These are phyloP conservation scores for Tolypocladium sp. DNA, from an alignment of 2,329 filamentous ascomycete genomes.

Conservation along the genomic window DNA sequence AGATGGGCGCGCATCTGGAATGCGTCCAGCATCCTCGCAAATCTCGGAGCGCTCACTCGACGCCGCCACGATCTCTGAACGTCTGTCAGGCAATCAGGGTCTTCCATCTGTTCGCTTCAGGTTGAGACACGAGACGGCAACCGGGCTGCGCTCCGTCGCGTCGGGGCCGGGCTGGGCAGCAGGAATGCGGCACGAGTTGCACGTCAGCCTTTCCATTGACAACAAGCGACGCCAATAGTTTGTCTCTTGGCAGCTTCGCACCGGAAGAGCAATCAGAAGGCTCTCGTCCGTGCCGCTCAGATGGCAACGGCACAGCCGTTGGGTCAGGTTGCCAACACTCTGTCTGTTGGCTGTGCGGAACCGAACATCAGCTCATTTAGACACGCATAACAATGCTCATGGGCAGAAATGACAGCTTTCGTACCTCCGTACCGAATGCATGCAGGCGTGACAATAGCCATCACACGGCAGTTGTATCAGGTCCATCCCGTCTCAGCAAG, in stretches of 20 bases:
- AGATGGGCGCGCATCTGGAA: not conserved
- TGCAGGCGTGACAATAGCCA: not conserved
- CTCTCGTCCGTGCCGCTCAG: not conserved
- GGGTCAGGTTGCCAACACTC: not conserved
- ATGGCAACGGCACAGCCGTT: not conserved
- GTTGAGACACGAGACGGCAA: not conserved
- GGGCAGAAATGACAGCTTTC: not conserved
- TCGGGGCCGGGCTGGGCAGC: not conserved
- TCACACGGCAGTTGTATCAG: not conserved
- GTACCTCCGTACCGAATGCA: not conserved
- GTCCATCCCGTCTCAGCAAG: not conserved
- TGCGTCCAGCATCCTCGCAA: not conserved
- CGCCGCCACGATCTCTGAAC: not conserved
- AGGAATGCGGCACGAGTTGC: not conserved
- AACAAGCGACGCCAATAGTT: no score
- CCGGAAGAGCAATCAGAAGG: not conserved
- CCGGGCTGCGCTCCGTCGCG: not conserved
- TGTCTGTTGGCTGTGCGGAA: not conserved
- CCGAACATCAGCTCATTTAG: not conserved
- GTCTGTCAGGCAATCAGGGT: not conserved
- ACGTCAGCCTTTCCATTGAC: not conserved
- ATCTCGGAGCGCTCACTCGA: not conserved
- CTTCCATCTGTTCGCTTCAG: not conserved
- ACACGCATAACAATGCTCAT: not conserved
- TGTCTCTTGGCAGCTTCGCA: not conserved